Evolutionary conservation across 1,139 yeast genomes (phyloP), one percentile per base, ranked within the genome.

Genomic region (Sugiyamaella novakii): DNA sequence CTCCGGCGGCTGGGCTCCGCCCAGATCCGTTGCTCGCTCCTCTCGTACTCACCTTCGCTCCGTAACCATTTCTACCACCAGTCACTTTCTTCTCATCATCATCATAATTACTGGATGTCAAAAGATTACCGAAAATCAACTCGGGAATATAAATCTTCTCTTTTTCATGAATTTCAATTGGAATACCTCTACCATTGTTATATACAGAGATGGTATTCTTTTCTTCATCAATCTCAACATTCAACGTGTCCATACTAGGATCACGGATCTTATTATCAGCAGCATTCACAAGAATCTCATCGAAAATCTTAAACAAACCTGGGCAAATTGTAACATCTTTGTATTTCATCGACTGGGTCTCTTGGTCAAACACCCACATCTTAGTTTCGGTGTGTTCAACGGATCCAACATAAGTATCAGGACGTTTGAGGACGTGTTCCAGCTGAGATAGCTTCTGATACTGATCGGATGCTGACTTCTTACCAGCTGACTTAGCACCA

Each of bases 11-110:
- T 3, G 46, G 33, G 38, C 3, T 29, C 29, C 17, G 28, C 35
- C 31, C 39, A 25, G 43, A 39, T 31, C 43, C 43, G 24, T 10
- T 11, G 29, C 39, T n/a, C 15, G 27, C 40, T 36, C 8, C 30
- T 25, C 40, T 22, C 18, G 29, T 21, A 25, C 45, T 38, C 54
- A 59, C 74, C 66, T 94, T 94, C 43, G 99, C 98, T 69, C 99
- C 99, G 66, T 81, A 94, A 57, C 98, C 98, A 66, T 94, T 94
- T 75, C 99, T 81, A 69, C 99, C 99, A 73, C 98, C 99, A 1
- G 96, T 88, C 22, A 94, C 98, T 67, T 94, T 94, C 71, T 87
- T 87, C 63, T 92, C 86, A 57, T 92, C 81, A 65, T 94, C 98
- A 65, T 94, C 96, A 67, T 94, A 94, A 68, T 94, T 94, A 28